Conservation (phyloP, 192 early-diverging fungal genomes). For the Piromyces sp. region DNA sequence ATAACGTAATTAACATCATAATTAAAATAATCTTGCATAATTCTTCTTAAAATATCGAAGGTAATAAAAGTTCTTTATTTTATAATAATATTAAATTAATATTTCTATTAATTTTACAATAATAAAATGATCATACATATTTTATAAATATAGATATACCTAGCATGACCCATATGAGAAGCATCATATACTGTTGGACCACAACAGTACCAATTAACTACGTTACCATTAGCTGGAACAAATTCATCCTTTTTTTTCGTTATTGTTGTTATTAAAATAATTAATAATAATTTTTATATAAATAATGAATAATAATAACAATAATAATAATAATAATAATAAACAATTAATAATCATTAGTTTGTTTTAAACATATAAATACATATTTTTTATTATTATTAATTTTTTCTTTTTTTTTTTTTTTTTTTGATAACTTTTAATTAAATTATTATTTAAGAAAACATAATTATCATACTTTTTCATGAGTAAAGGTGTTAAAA, state of each 20-base stretch:
- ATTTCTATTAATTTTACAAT: too few relatives aligned
- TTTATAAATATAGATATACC: slow-evolving; percentile 17
- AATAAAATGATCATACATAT: not conserved
- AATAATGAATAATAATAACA: too few relatives aligned
- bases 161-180: slow-evolving; percentile 90
- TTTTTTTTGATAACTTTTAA: too few relatives aligned
- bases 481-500: not conserved
- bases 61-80: slow-evolving; percentile 66
- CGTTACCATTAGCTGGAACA: not conserved
- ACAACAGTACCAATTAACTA: slow-evolving; percentile 22
- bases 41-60: slow-evolving; percentile 81
- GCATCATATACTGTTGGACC: slow-evolving; percentile 96
- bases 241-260: not conserved
- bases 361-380: too few relatives aligned
- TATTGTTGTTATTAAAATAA: too few relatives aligned
- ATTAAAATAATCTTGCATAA: slow-evolving; percentile 85
- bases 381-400: too few relatives aligned
- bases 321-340: too few relatives aligned
- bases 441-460: not conserved
- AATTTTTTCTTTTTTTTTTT: too few relatives aligned
- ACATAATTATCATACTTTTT: not conserved
- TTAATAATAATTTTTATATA: too few relatives aligned
- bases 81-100: not conserved
- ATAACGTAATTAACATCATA: slow-evolving; percentile 89
- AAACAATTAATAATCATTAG: too few relatives aligned